Conservation (phyloP, 148 eudicot genomes). For the Polygonum maritimum region DNA sequence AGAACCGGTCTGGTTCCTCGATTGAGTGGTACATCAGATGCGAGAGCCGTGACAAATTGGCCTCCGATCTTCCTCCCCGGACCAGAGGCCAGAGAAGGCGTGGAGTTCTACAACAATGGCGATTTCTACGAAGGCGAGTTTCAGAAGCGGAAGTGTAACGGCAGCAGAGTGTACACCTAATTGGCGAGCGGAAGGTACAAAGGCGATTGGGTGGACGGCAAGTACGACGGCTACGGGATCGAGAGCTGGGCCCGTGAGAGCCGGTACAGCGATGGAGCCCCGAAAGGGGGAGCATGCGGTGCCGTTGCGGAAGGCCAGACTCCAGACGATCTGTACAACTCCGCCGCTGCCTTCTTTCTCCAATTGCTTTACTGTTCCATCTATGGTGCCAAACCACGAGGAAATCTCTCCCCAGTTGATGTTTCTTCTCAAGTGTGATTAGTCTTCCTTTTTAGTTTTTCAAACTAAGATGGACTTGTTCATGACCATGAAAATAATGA, state of each 20-base stretch:
- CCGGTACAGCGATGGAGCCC: too few species aligned
- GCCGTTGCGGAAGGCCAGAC: too few species aligned
- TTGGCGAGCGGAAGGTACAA: too few species aligned
- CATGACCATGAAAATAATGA: neutral
- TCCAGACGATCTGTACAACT: constrained; percentile 9
- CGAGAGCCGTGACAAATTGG: neutral
- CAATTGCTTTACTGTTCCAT: constrained; percentile 8
- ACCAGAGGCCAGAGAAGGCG: constrained; percentile 33
- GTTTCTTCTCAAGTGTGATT: too few species aligned
- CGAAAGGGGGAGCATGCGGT: too few species aligned
- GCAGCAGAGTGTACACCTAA: too few species aligned
- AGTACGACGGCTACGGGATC: too few species aligned
- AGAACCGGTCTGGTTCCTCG: constrained; percentile 19
- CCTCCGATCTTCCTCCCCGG: neutral
- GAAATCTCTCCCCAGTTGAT: constrained; percentile 14
- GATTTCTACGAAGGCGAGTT: too few species aligned
- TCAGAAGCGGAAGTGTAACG: too few species aligned
- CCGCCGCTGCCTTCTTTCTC: constrained; percentile 14
- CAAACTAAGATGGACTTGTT: too few species aligned
- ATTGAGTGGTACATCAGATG: constrained; percentile 75
- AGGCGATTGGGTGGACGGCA: too few species aligned
- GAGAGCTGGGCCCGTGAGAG: too few species aligned
- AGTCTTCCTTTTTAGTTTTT: neutral
- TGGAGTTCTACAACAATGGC: constrained; percentile 68
- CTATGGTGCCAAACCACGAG: constrained; percentile 1